Evolutionary conservation across 139 green algal genomes (phyloP), one percentile per base, ranked within the genome.

Genomic region (Chlamydomonas urium): DNA sequence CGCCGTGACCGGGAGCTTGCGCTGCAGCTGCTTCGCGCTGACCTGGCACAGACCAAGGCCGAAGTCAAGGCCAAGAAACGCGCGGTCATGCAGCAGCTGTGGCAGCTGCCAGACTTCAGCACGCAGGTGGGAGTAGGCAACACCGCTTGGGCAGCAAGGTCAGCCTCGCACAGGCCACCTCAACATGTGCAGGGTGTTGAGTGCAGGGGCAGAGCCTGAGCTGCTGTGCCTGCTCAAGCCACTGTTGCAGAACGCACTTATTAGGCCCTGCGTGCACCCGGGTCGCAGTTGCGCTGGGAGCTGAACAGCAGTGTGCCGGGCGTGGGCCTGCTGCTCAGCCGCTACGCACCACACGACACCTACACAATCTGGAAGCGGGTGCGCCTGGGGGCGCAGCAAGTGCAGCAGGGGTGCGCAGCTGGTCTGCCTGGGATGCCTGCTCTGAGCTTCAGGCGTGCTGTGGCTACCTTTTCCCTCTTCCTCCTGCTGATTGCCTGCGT

Each of bases 311-410:
- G 58, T 19, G 65, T 88, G 65, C 81, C 88, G 1, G 76, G 91
- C 34, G 71, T 96, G 61, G 85, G 89, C 4, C 60, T 85, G 58
- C 74, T 96, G 65, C 76, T 96, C 47, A 70, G 87, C 5, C 76
- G 73, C 47, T 92, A 88, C 47, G 90, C 88, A 0, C 90, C 90
- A 0, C 75, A 90, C 48, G 90, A 96, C 75, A 94, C 88, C 4
- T 96, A 96, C 77, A 82, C 78, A 29, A 83, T 90, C 24, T 86
- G 78, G 71, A 88, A 90, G 50, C 56, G 75, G 71, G 76, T 76
- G 47, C 19, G 65, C 3, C 28, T 48, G 58, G 2, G 47, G 57
- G 66, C 2, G 60, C n/a, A n/a, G n/a, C n/a, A n/a, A 2, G 37
- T 47, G 60, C 32, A 33, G 33, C 29, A 29, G 28, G 5, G 14